phyloP scores from a whole-genome alignment of 768 basidiomycete species.

The Mrakia gelida region DNA sequence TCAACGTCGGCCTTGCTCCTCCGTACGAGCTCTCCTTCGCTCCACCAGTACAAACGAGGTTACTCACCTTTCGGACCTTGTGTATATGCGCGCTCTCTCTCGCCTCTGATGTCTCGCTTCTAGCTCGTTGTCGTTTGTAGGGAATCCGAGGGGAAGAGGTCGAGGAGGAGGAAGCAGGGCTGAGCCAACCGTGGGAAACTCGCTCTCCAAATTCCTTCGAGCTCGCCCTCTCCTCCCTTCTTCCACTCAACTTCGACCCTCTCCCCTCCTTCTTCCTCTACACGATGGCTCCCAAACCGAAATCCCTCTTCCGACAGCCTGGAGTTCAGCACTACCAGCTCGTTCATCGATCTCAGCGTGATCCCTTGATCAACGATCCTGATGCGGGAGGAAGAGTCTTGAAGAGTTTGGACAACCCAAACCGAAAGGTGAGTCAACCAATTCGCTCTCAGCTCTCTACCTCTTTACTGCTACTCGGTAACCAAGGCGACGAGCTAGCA shows the following conservation, averaged over 20 bases:
- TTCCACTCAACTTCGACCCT: neutral
- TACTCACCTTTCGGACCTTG: neutral
- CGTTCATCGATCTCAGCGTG: slow-evolving; percentile 90
- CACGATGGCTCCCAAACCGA: slow-evolving; percentile 30
- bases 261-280: neutral
- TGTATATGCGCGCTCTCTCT: neutral
- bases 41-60: neutral
- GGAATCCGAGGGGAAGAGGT: neutral
- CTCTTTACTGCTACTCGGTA: neutral
- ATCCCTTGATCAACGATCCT: slow-evolving; percentile 90
- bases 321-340: slow-evolving; percentile 92
- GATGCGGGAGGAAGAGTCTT: slow-evolving; percentile 86
- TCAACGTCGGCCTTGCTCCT: too few relatives aligned
- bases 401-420: slow-evolving; percentile 67
- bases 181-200: neutral
- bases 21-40: neutral
- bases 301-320: slow-evolving; percentile 80
- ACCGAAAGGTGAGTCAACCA: slow-evolving; percentile 51
- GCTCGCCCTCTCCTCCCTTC: neutral
- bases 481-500: neutral
- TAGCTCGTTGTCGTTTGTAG: neutral
- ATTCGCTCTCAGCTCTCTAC: neutral
- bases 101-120: neutral
- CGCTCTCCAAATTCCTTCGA: slow-evolving; percentile 6
- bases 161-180: neutral